Base-by-base conservation (phyloP, 106 monocot species). In the Allium fistulosum region DNA sequence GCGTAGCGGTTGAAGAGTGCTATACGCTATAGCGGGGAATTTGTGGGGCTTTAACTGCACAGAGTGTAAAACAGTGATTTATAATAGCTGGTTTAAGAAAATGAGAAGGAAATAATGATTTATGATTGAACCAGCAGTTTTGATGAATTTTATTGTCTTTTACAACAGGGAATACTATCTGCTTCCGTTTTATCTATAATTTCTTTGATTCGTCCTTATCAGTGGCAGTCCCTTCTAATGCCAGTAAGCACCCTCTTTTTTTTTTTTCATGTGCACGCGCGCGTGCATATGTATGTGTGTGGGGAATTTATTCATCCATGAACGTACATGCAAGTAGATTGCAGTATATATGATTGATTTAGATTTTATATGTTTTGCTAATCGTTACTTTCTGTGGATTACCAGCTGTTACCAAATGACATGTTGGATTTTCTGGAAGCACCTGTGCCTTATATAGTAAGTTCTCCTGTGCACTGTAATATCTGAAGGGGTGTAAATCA, bases 341-440 rank as follows among this genome's bases (percentile, higher is more conserved):
- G 10, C 4, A 4, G 13, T 53, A n/a, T 10, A 28, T n/a, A 11
- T 10, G 27, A 15, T 6, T 68, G 22, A 22, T 68, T 15, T 51
- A 58, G 67, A 55, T 26, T 18, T 45, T 52, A 51, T 67, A 26
- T 12, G 2, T 67, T 26, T 48, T 8, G 26, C 27, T 53, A 27
- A 53, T 67, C 48, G 62, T 7, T 55, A 58, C n/a, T 16, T 59
- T 73, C 17, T 52, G 46, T 47, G 9, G 37, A 57, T 61, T 72
- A 75, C 50, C 72, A 99, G 99, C 76, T 99, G 62, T 75, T 99
- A 74, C 99, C 99, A 65, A 87, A 81, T 78, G 82, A 85, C 78
- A 99, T 99, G 90, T 50, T 93, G 72, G 99, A 99, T 59, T 99
- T 99, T 77, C 76, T 99, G 72, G 99, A 99, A 87, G 99, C 99